Base-by-base conservation (phyloP, 1,284 basidiomycete genomes). In the Apiotrichum sp. region DNA sequence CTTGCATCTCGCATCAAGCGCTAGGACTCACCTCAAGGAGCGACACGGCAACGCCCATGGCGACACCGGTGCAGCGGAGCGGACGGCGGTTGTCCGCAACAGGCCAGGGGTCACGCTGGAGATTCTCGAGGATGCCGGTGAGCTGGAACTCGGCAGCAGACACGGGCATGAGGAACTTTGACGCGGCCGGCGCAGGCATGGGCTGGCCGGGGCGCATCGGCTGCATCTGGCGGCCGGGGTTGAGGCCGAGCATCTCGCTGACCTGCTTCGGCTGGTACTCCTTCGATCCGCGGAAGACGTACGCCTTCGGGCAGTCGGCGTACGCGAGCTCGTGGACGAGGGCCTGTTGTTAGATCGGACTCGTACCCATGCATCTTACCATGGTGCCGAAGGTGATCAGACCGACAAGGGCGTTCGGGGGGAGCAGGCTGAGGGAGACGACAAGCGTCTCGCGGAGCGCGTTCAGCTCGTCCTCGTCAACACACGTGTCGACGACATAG, bases 311-410 rank as follows among this genome's bases (percentile, higher is more conserved):
- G 79, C 93, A 98, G 72, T 93, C 89, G 2, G 86, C 84, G 71
- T 97, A 98, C 35, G 93, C 93, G 50, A 98, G 87, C 78, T 99
- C 96, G 76, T 99, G 95, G 1, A 99, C 93, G 87, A 97, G 93
- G 6, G 95, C 84, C 91, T 95, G 64, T 32, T 45, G 49, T 55
- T 9, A 55, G 48, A 32, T n/a, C n/a, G n/a, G n/a, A n/a, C n/a
- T n/a, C n/a, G n/a, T n/a, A n/a, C n/a, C n/a, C n/a, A n/a, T n/a
- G 13, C 14, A 16, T 65, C 59, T 78, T 80, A 89, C 91, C 93
- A 98, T 98, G 40, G 95, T 98, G 39, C 95, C 95, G 71, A 81
- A 98, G 1, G 95, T 98, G 75, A 98, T 89, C 54, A 98, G 80
- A 50, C 95, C 95, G 57, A 98, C 93, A 36, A 98, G 84, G 8